phyloP scores from a whole-genome alignment of 176 grass and related monocot species.

The Stipa capillata region DNA sequence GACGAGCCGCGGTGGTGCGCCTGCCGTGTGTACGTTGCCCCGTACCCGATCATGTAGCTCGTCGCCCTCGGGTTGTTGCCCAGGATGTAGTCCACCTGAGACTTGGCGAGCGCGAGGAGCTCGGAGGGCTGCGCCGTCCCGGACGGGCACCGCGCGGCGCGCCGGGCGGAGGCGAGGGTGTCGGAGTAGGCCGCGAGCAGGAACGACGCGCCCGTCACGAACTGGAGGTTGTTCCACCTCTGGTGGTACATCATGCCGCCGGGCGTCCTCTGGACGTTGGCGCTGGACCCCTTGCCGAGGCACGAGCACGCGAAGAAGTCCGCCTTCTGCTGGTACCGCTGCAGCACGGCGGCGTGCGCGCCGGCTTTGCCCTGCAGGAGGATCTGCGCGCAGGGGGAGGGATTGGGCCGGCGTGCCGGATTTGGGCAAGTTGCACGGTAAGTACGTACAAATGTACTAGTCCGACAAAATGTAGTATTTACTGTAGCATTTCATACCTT shows the following conservation, averaged over 20 bases:
- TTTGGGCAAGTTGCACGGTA: neutral
- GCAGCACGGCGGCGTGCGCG: constrained; percentile 35
- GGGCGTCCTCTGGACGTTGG: constrained; percentile 49
- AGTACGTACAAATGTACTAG: too few relatives aligned
- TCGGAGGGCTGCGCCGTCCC: constrained; percentile 24
- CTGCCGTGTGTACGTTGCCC: constrained; percentile 44
- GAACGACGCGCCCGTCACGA: constrained; percentile 72
- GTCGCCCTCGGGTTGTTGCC: constrained; percentile 74
- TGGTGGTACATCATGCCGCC: constrained; percentile 64
- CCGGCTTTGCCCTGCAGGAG: constrained; percentile 33
- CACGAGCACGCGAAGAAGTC: constrained; percentile 72
- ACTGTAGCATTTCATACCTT: constrained; percentile 32
- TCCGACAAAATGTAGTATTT: neutral
- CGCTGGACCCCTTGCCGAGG: constrained; percentile 39
- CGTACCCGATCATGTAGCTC: constrained; percentile 93
- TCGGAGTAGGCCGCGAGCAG: constrained; percentile 70
- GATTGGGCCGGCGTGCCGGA: neutral
- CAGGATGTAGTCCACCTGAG: constrained; percentile 85
- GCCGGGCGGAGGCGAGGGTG: constrained; percentile 29
- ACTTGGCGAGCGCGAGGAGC: constrained; percentile 52
- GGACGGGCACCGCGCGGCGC: constrained; percentile 19
- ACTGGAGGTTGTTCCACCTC: constrained; percentile 90
- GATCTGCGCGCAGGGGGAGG: constrained; percentile 26
- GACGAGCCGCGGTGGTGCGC: constrained; percentile 82
- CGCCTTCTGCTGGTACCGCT: constrained; percentile 63